A percentile compares a stretch with the other conserved stretches of the same genome.
Evolutionary conservation across 352 stramenopile species (phyloP).

Genomic region (Phytophthora palmivora): DNA sequence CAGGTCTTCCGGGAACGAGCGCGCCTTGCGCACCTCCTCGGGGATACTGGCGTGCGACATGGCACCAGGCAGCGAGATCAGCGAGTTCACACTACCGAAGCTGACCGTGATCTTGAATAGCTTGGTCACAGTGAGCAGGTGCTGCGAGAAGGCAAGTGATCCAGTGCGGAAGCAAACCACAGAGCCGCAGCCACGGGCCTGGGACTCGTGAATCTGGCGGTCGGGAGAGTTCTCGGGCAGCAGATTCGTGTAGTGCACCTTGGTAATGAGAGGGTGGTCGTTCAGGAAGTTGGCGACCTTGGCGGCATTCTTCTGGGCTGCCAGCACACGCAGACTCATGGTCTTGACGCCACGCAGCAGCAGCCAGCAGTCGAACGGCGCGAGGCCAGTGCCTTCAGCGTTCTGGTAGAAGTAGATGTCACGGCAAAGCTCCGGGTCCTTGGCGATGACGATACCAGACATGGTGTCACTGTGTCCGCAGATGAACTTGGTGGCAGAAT

Average conservation of each 20-base stretch:
- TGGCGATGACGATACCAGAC: constrained; percentile 92
- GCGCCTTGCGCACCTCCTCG: constrained; percentile 89
- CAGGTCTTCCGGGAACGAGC: constrained; percentile 94
- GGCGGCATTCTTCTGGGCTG: constrained; percentile 90
- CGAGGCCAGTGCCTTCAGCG: constrained; percentile 87
- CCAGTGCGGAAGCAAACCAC: constrained; percentile 93
- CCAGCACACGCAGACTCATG: constrained; percentile 85
- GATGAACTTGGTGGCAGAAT: constrained; percentile 98
- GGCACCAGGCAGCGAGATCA: constrained; percentile 91
- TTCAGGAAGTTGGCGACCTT: constrained; percentile 91
- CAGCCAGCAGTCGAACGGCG: constrained; percentile 92
- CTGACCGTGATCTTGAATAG: constrained; percentile 95
- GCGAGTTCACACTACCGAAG: constrained; percentile 93
- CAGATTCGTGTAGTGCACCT: constrained; percentile 94
- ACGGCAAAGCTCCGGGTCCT: constrained; percentile 77
- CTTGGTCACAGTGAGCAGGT: constrained; percentile 92
- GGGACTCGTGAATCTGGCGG: constrained; percentile 85
- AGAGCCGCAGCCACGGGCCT: constrained; percentile 87
- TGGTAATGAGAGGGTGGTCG: constrained; percentile 81
- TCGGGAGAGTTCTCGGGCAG: constrained; percentile 63
- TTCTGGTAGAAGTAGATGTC: constrained; percentile 94
- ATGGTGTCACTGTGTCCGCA: constrained; percentile 97
- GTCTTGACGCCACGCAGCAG: constrained; percentile 92
- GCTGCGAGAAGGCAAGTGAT: constrained; percentile 87
- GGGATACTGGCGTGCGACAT: constrained; percentile 97